Evolutionary conservation across 768 basidiomycete genomes (phyloP), one percentile per base, ranked within the genome.

Genomic region (Pisolithus sp.): DNA sequence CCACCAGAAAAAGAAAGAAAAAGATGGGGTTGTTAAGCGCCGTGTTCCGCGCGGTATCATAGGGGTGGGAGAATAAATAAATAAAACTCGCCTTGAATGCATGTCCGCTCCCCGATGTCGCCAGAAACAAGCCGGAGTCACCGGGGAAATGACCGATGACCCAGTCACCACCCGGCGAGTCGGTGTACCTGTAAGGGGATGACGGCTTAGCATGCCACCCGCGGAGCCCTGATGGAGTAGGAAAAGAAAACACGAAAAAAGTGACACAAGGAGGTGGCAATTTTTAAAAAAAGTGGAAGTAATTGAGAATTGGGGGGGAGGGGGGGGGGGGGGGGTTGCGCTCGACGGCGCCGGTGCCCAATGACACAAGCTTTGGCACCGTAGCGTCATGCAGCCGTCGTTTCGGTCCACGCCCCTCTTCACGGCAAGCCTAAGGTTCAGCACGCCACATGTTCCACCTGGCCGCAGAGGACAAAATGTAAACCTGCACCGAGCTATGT

Each of bases 41-140:
- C 30, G 7, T 30, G 7, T 10, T 30, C 30, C 54, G 53, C 24
- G 54, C 23, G 51, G 46, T 46, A 20, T 10, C 39, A 37, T 26
- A 5, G 49, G 40, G 23, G 24, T 39, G n/a, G 47, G 43, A 15
- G 49, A 46, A n/a, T n/a, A n/a, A 4, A 44, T 9, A 26, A 7
- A 52, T 43, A 2, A 47, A 9, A 55, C 61, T 47, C 50, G 83
- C 89, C 78, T 94, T 93, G 75, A 81, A 93, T 0, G 82, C 90
- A 67, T 94, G 90, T 0, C 93, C 93, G 57, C 84, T 90, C 7
- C 87, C 95, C 17, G 81, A 89, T 1, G 94, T 94, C 1, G 93
- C 94, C 26, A 97, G 66, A 48, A 93, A 66, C 10, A 97, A 63
- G 6, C 77, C 77, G 23, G 72, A 67, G 57, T 84, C 76, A 13